Base-by-base conservation (phyloP, 2,329 filamentous ascomycete species). In the Rutstroemia sp. region DNA sequence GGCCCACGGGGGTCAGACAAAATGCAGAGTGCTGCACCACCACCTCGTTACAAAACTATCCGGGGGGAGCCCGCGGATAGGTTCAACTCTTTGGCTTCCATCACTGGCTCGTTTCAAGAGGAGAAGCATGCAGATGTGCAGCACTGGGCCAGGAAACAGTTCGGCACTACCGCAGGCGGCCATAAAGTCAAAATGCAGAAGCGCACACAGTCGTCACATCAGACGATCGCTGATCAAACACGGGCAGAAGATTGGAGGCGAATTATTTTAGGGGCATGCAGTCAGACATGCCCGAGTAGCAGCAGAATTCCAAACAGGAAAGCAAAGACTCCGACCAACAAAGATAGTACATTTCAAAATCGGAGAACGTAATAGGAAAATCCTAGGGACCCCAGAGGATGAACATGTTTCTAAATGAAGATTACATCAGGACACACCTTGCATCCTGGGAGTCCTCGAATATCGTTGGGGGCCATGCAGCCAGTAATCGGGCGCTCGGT, bases 141-240 rank as follows among this genome's bases (percentile, higher is more conserved):
- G 27, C 27, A 12, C 7, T 30, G 27, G 27, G 27, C 8, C 27
- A 30, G 9, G 27, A 30, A 23, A 46, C 6, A 46, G 16, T 23
- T 3, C 14, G 12, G 19, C 44, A 46, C 19, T 23, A 16, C 21
- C 44, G 44, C 23, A 25, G 44, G 44, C 19, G 14, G 14, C 14
- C 44, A 46, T 46, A 23, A 9, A 9, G 10, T n/a, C 9, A 19
- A 19, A 19, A 23, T 16, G 41, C 37, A 48, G 50, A 58, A 58
- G 50, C 58, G 58, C 41, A 55, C 54, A 56, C 58, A 58, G 48
- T 42, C 53, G 23, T 42, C 38, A 16, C 39, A 55, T 50, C n/a
- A 34, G 19, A 51, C 16, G 21, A 39, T 54, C 23, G 25, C 19
- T 25, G 27, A 25, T 39, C 27, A 54, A 37, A 23, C 47, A 51